These are phyloP conservation scores for Dipteronia dyeriana DNA, from an alignment of 345 rosid species.

Conservation along the genomic window DNA sequence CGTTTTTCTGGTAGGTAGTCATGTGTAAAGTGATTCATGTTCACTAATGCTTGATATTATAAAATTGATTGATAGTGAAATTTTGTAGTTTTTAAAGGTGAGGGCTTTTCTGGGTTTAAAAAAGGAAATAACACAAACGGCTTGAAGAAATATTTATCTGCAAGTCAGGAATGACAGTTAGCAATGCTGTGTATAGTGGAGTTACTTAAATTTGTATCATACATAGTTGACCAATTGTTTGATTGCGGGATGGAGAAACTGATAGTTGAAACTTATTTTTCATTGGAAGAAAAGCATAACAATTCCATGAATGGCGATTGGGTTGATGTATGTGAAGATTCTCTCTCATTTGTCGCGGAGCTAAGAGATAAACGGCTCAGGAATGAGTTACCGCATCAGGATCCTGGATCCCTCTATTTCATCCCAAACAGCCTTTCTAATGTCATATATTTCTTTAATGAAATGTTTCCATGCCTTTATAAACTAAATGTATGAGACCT, in stretches of 20 bases:
- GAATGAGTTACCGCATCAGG: constrained; percentile 68
- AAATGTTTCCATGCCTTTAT: not conserved
- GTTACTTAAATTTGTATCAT: not conserved
- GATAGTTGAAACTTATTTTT: constrained; percentile 49
- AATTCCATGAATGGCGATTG: constrained; percentile 86
- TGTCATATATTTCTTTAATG: not conserved
- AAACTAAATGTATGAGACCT: constrained; percentile 3
- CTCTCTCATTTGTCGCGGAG: constrained; percentile 52
- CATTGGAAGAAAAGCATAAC: constrained; percentile 51
- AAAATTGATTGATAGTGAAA: not conserved
- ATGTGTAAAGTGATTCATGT: not conserved
- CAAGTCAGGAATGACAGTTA: not conserved
- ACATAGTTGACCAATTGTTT: constrained; percentile 41
- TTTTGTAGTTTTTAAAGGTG: not conserved
- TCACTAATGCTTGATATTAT: not conserved
- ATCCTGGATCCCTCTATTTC: constrained; percentile 42
- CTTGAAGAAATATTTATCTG: not conserved
- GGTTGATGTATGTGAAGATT: constrained; percentile 72
- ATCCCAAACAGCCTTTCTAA: too few relatives aligned
- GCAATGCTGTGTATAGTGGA: not conserved
- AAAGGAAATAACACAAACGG: not conserved
- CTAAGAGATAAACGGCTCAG: constrained; percentile 60
- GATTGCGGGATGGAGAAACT: constrained; percentile 73
- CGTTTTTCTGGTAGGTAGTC: not conserved
- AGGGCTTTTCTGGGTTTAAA: not conserved